Evolutionary conservation across 768 basidiomycete species (phyloP).

Genomic region (Suillus ampliporus): DNA sequence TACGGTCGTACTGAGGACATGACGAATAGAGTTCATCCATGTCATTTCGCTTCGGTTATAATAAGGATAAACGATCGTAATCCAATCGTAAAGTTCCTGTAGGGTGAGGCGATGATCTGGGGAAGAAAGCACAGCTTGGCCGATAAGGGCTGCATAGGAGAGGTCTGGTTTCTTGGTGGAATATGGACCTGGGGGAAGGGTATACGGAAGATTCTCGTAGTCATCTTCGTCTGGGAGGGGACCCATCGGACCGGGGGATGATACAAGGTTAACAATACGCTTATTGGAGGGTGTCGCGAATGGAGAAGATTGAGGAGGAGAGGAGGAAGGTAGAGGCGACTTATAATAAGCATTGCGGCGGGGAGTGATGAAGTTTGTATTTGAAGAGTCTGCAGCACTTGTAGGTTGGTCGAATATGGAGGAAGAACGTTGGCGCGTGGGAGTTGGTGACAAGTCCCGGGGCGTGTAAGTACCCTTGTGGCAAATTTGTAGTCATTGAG

Average conservation of each 20-base stretch:
- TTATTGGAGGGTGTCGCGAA: constrained; percentile 63
- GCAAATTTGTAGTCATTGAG: constrained; percentile 12
- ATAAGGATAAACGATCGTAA: constrained; percentile 91
- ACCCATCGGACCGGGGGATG: constrained; percentile 82
- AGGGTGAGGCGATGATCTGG: constrained; percentile 84
- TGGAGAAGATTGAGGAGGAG: constrained; percentile 64
- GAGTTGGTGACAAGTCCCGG: constrained; percentile 53
- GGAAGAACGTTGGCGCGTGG: constrained; percentile 39
- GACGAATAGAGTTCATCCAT: constrained; percentile 99
- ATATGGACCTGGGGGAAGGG: constrained; percentile 85
- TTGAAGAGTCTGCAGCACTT: constrained; percentile 38
- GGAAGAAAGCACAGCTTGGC: constrained; percentile 90
- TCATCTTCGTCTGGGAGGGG: constrained; percentile 68
- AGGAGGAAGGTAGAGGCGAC: constrained; percentile 64
- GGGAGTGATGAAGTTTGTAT: constrained; percentile 55
- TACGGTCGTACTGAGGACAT: constrained; percentile 91
- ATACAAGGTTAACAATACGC: constrained; percentile 73
- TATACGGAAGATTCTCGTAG: constrained; percentile 72
- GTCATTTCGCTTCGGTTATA: constrained; percentile 93
- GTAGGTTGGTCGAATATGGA: constrained; percentile 36
- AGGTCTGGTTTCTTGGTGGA: constrained; percentile 79
- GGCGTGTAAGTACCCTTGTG: constrained; percentile 31
- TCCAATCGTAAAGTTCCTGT: constrained; percentile 96
- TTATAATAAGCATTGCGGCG: constrained; percentile 48
- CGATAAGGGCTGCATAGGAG: constrained; percentile 95